Evolutionary conservation across 106 monocot genomes (phyloP), one percentile per base, ranked within the genome.

Genomic region (Gastrodia elata): DNA sequence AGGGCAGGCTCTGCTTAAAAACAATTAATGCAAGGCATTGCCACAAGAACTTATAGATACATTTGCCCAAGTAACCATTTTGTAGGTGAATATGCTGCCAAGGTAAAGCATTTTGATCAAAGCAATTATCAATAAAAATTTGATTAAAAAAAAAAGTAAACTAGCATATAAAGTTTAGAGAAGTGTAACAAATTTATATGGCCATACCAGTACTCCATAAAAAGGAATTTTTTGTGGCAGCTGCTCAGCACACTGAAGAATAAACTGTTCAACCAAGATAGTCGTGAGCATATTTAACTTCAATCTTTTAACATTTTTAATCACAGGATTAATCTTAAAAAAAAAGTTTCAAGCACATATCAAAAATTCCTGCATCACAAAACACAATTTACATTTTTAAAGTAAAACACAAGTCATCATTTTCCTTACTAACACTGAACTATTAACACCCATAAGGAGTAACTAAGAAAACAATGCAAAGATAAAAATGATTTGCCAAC

Each of bases 161-260:
- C 22, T 52, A n/a, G 52, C 20, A 52, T 24, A 37, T 56, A 24
- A 56, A 67, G 11, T 71, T 71, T 42, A 71, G 27, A 30, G 5
- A 11, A 42, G 39, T 26, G 27, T 37, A 37, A 67, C 13, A 43
- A 30, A 71, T 42, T 67, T 67, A 5, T 35, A 32, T 67, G 68
- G 39, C 24, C 83, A 61, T 89, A 96, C 95, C 95, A 96, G 70
- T 59, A 96, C 95, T 57, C 82, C 85, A 78, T 92, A 96, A 58
- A 96, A 90, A 37, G 95, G 95, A 67, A 84, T 86, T 78, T 96
- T 96, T 80, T 96, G 92, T 22, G 95, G 95, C 57, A 96, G 39
- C 75, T 96, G 92, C 44, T 96, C 92, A 20, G 89, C 89, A 72
- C 89, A 92, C 64, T 96, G 85, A 67, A 96, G 83, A 80, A 96